These are phyloP conservation scores for Singerocomus inundabilis DNA, from an alignment of 1,284 basidiomycete species.

Conservation along the genomic window DNA sequence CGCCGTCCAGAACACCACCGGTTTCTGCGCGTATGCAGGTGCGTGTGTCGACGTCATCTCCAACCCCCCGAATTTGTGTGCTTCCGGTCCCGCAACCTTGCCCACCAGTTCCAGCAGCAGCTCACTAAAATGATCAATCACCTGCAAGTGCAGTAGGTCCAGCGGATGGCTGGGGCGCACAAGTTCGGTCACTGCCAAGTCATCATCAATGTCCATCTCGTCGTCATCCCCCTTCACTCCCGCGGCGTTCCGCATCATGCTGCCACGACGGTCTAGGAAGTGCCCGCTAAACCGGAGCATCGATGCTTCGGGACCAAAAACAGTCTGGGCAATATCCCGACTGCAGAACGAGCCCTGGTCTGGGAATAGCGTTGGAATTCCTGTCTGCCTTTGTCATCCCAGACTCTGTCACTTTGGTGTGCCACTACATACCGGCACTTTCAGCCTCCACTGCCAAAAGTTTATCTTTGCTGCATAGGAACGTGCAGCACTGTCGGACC, in stretches of 20 bases:
- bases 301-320: conserved; percentile 40
- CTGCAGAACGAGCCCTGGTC: conserved; percentile 34
- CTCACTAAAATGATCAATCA: conserved; percentile 65
- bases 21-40: conserved; percentile 44
- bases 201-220: conserved; percentile 63
- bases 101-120: conserved; percentile 56
- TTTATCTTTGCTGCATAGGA: conserved; percentile 64
- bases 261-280: conserved; percentile 35
- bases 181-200: conserved; percentile 28
- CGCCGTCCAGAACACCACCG: conserved; percentile 50
- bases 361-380: conserved; percentile 32
- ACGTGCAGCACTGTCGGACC: conserved; percentile 37
- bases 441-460: conserved; percentile 58
- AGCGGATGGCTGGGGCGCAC: conserved; percentile 52
- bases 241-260: conserved; percentile 24
- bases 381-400: conserved; percentile 24
- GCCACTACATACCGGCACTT: conserved; percentile 43
- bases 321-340: conserved; percentile 39
- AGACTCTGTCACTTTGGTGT: conserved; percentile 1
- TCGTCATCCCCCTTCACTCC: conserved; percentile 41
- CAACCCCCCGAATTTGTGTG: conserved; percentile 32
- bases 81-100: conserved; percentile 49
- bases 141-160: conserved; percentile 64
- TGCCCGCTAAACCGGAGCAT: conserved; percentile 37
- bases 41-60: conserved; percentile 52